Evolutionary conservation across 306 rosid species (phyloP), one percentile per base, ranked within the genome.

Genomic region (Lathyrus tuberosus): DNA sequence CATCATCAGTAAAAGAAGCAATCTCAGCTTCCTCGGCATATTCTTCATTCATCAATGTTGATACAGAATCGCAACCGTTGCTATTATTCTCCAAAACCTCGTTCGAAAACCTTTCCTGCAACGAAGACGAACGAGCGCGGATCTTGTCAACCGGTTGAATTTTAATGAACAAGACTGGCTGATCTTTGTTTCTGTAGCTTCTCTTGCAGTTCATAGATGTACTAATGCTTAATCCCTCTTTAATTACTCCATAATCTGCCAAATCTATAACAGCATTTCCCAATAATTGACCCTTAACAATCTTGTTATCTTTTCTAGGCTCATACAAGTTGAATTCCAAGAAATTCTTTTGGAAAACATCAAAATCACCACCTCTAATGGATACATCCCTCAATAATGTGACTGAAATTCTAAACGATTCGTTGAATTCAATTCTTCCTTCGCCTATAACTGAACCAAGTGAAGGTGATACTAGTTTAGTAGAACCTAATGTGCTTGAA

Each of bases 361-460:
- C 85, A 15, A 74, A 81, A 66, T 76, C 89, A 53, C 84, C 81
- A 3, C 84, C 76, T 83, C 81, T 88, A 10, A 83, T 75, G 15
- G 96, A 79, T 84, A 80, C 69, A 22, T 90, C 98, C 79, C 87
- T 85, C 24, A 70, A 70, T 73, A 91, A 60, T 46, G 92, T 87
- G 10, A 83, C 88, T 0, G 88, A 82, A 51, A 94, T 76, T 77
- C 61, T 87, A 65, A 91, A 94, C 5, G 95, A 85, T 42, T 88
- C 88, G 4, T 88, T 89, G 73, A 94, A 88, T 65, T 86, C 95
- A 7, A 94, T 89, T 75, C 80, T 88, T 20, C 99, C 99, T 80
- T 91, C 99, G 2, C 89, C 95, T 16, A 80, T 81, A 54, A 56
- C 44, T 5, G 96, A 85, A 47, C 95, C 90, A 66, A 85, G 67